Percentiles rank a stretch among this genome's conserved stretches.
phyloP scores from a whole-genome alignment of 2,329 filamentous ascomycete genomes.

The Paracorniculantispora psalliotae region DNA sequence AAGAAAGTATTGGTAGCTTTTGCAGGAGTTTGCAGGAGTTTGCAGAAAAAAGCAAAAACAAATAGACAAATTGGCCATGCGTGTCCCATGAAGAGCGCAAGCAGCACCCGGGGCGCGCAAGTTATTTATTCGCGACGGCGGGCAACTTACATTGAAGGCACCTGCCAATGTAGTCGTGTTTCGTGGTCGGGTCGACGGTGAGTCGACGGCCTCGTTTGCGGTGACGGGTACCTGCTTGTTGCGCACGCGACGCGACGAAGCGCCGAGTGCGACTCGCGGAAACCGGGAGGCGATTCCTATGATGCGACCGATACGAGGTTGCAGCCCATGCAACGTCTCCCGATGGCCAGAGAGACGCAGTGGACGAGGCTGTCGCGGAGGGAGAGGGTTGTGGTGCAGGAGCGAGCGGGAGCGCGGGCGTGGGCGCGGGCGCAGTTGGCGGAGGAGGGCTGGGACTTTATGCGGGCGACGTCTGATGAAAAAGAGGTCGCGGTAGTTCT shows the following conservation, averaged over 20 bases:
- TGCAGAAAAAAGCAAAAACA: background rate
- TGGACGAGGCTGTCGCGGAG: background rate
- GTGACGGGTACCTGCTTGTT: background rate
- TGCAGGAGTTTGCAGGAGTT: background rate
- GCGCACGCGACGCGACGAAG: background rate
- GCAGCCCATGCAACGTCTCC: background rate
- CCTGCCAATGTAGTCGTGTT: background rate
- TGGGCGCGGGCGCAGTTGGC: background rate
- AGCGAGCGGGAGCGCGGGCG: background rate
- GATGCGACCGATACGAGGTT: background rate
- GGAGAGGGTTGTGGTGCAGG: background rate
- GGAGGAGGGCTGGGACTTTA: background rate
- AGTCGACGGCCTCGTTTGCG: background rate
- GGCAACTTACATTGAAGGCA: slow-evolving; percentile 13
- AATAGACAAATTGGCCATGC: background rate
- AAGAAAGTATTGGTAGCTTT: no score
- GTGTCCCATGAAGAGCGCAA: slow-evolving; percentile 2
- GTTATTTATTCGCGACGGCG: background rate
- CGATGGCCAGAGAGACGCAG: slow-evolving; percentile 3
- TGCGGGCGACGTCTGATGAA: background rate
- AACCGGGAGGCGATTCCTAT: background rate
- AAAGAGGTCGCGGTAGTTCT: background rate
- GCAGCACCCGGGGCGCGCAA: background rate
- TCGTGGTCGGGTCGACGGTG: background rate
- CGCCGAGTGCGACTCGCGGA: background rate